Evolutionary conservation across 805 yeast species (phyloP).

Genomic region (Cyberlindnera mycetangii): DNA sequence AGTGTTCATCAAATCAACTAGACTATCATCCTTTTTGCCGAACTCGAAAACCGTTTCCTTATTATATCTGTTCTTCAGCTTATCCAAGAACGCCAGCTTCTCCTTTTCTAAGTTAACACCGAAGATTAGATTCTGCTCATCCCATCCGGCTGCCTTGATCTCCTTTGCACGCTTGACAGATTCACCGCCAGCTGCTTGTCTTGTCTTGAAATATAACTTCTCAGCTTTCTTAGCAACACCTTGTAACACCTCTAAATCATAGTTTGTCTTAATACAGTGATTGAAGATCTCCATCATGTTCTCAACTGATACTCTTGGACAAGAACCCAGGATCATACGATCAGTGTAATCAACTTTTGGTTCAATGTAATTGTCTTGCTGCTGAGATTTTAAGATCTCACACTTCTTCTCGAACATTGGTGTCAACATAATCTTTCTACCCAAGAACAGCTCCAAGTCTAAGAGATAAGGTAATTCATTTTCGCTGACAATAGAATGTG

Average conservation of each 20-base stretch:
- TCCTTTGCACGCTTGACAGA: slow-evolving; percentile 86
- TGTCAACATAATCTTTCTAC: slow-evolving; percentile 72
- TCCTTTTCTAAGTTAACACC: slow-evolving; percentile 75
- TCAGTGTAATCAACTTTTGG: slow-evolving; percentile 71
- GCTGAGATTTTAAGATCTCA: slow-evolving; percentile 46
- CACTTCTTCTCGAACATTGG: slow-evolving; percentile 64
- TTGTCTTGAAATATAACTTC: slow-evolving; percentile 77
- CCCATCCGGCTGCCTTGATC: slow-evolving; percentile 77
- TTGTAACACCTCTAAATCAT: slow-evolving; percentile 61
- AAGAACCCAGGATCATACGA: slow-evolving; percentile 77
- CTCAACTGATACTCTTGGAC: slow-evolving; percentile 74
- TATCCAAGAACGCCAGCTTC: slow-evolving; percentile 67
- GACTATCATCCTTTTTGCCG: slow-evolving; percentile 60
- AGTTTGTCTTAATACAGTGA: slow-evolving; percentile 54
- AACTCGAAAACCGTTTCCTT: slow-evolving; percentile 96
- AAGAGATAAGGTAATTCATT: slow-evolving; percentile 85
- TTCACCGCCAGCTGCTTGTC: slow-evolving; percentile 82
- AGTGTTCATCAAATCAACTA: slow-evolving; percentile 79
- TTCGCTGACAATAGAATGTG: slow-evolving; percentile 83
- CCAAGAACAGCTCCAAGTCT: slow-evolving; percentile 87
- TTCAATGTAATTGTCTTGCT: slow-evolving; percentile 41
- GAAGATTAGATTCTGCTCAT: slow-evolving; percentile 76
- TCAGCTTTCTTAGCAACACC: slow-evolving; percentile 87
- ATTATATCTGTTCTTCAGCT: slow-evolving; percentile 61
- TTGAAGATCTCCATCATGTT: slow-evolving; percentile 68